A percentile compares a stretch with the other conserved stretches of the same genome.
These are phyloP conservation scores for Parastagonospora nodorum DNA, from an alignment of 2,329 filamentous ascomycete species.

Conservation along the genomic window DNA sequence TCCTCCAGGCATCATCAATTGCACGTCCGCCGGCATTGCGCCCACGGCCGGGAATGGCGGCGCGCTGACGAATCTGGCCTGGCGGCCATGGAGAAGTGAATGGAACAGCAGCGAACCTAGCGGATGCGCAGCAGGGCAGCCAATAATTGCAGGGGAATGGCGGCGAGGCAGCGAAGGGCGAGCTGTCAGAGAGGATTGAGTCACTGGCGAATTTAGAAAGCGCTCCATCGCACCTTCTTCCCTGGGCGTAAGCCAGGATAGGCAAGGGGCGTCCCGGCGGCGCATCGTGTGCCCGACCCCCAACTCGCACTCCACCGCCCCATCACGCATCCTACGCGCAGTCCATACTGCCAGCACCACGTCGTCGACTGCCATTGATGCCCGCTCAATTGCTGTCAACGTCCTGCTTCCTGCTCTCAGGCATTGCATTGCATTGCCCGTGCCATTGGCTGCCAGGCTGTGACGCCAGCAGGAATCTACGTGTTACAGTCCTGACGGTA, in stretches of 20 bases:
- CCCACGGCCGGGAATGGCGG: conserved; percentile 30
- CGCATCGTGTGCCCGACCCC: conserved; percentile 13
- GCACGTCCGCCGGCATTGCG: conserved; percentile 13
- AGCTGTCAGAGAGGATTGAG: conserved; percentile 32
- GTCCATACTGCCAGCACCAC: conserved; percentile 7
- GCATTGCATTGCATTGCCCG: conserved; percentile 27
- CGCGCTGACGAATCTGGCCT: conserved; percentile 35
- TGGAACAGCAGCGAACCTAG: conserved; percentile 35
- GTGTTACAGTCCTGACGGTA: conserved; percentile 22
- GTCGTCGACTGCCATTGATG: conserved; percentile 18
- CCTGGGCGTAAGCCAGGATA: conserved; percentile 5
- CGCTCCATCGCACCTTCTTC: conserved; percentile 1
- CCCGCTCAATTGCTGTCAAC: conserved; percentile 18
- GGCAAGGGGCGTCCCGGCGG: conserved; percentile 17
- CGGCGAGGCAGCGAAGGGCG: conserved; percentile 5
- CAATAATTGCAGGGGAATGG: conserved; percentile 25
- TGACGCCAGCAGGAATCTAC: conserved; percentile 11
- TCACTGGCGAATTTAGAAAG: conserved; percentile 24
- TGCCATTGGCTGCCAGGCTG: not conserved
- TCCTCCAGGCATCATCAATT: conserved; percentile 30
- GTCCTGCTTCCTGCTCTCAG: conserved; percentile 11
- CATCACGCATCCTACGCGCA: not conserved
- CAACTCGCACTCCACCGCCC: conserved; percentile 4
- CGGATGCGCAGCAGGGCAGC: conserved; percentile 19
- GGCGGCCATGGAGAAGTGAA: conserved; percentile 35